Percentiles rank a stretch among this genome's conserved stretches.
Evolutionary conservation across 2,329 filamentous ascomycete genomes (phyloP).

Genomic region (Paecilomyces sp.): DNA sequence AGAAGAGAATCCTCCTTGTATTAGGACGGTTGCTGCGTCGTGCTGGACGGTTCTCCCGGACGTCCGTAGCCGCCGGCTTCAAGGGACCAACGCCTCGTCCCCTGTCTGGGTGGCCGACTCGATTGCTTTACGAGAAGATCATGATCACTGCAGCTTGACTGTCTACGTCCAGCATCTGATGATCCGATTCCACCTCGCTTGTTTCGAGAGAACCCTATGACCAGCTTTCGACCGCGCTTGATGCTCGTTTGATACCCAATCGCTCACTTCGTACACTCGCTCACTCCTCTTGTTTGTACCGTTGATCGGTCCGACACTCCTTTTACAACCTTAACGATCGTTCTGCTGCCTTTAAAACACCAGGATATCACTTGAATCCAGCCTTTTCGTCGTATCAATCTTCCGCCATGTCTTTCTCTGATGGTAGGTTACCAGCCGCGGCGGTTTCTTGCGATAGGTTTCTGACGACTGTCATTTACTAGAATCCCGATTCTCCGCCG

Average conservation of each 20-base stretch:
- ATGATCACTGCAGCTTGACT: not conserved
- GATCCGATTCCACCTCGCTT: not conserved
- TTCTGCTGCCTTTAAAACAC: constrained; percentile 8
- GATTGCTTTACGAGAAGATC: not conserved
- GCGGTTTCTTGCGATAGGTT: not conserved
- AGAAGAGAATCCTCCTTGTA: not conserved
- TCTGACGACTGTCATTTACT: not conserved
- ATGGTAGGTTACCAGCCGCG: constrained; percentile 12
- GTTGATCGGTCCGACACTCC: constrained; percentile 23
- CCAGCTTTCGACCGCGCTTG: not conserved
- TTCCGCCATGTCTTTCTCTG: constrained; percentile 20
- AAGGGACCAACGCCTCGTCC: not conserved
- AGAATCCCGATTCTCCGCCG: constrained; percentile 1
- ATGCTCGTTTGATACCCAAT: not conserved
- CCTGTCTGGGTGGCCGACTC: not conserved
- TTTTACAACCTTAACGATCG: constrained; percentile 5
- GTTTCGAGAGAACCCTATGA: not conserved
- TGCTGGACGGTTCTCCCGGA: not conserved
- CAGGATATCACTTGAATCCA: constrained; percentile 1
- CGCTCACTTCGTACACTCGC: constrained; percentile 3
- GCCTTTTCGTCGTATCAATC: constrained; percentile 3
- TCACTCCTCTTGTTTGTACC: constrained; percentile 13
- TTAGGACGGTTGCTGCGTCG: not conserved
- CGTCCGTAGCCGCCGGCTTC: not conserved
- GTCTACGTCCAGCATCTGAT: not conserved